A percentile compares a stretch with the other conserved stretches of the same genome.
phyloP scores from a whole-genome alignment of 2,329 filamentous ascomycete genomes.

The Diaporthe helianthi region DNA sequence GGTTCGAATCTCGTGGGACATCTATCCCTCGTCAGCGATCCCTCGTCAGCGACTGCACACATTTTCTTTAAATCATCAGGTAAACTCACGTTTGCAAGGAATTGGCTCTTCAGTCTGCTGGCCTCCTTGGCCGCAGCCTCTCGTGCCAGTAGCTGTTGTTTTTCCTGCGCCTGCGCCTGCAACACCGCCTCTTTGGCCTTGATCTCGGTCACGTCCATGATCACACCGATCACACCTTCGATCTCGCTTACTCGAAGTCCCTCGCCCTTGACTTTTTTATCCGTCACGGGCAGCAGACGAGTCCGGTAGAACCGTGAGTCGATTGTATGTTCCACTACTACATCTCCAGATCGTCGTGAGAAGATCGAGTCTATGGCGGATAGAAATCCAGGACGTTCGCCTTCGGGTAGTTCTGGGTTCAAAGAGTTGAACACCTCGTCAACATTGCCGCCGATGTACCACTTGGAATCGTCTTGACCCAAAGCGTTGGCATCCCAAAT shows the following conservation, averaged over 20 bases:
- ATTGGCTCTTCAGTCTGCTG: constrained; percentile 80
- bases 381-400: constrained; percentile 57
- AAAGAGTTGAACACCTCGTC: constrained; percentile 68
- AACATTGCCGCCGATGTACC: constrained; percentile 46
- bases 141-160: constrained; percentile 73
- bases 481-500: constrained; percentile 53
- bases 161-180: constrained; percentile 70
- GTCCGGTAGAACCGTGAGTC: constrained; percentile 74
- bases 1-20: constrained; percentile 70
- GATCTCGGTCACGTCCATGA: constrained; percentile 79
- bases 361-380: constrained; percentile 70
- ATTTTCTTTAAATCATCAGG: too few species aligned
- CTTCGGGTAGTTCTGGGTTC: constrained; percentile 50
- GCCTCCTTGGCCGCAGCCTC: constrained; percentile 82
- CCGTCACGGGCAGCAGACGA: constrained; percentile 70
- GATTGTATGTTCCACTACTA: constrained; percentile 69
- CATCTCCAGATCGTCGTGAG: constrained; percentile 63
- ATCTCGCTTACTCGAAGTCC: constrained; percentile 60
- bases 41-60: constrained; percentile 44
- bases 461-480: constrained; percentile 41
- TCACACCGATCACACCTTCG: constrained; percentile 80
- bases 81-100: constrained; percentile 67
- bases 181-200: constrained; percentile 70
- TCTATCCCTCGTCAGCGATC: constrained; percentile 58
- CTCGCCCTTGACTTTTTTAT: constrained; percentile 58